Percentiles rank a stretch among this genome's conserved stretches.
Evolutionary conservation across 1,284 basidiomycete genomes (phyloP).

Genomic region (Rhodotorula glutinis): DNA sequence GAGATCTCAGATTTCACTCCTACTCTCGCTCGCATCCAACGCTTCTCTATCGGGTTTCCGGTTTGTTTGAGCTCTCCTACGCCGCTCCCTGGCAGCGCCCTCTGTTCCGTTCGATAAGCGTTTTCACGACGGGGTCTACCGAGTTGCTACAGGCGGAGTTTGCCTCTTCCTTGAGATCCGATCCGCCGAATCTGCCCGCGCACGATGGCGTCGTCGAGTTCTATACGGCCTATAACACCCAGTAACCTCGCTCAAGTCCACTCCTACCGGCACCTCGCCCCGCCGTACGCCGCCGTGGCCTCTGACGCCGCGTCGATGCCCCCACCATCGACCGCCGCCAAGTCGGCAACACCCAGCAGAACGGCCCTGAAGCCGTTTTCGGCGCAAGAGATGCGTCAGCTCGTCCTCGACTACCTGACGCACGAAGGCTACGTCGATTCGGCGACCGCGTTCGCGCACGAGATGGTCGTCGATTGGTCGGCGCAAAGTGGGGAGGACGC

Average conservation of each 20-base stretch:
- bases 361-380: slow-evolving; percentile 3
- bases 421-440: slow-evolving; percentile 69
- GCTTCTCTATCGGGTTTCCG: too few species aligned
- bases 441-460: slow-evolving; percentile 65
- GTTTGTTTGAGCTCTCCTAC: too few species aligned
- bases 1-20: too few species aligned
- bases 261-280: slow-evolving; percentile 24
- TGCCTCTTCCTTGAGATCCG: too few species aligned
- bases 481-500: slow-evolving; percentile 1
- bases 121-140: too few species aligned
- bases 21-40: too few species aligned
- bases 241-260: neutral
- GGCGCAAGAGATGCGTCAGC: slow-evolving; percentile 50
- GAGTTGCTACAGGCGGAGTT: too few species aligned
- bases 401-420: slow-evolving; percentile 75
- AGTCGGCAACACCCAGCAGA: neutral
- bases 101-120: too few species aligned
- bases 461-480: slow-evolving; percentile 51
- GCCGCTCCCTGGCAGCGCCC: too few species aligned
- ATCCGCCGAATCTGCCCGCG: too few species aligned
- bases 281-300: slow-evolving; percentile 1
- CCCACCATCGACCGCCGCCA: neutral
- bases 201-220: neutral
- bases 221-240: neutral
- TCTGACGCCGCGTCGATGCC: neutral